Evolutionary conservation across 192 early-diverging fungal genomes (phyloP).

Genomic region (Linnemannia exigua): DNA sequence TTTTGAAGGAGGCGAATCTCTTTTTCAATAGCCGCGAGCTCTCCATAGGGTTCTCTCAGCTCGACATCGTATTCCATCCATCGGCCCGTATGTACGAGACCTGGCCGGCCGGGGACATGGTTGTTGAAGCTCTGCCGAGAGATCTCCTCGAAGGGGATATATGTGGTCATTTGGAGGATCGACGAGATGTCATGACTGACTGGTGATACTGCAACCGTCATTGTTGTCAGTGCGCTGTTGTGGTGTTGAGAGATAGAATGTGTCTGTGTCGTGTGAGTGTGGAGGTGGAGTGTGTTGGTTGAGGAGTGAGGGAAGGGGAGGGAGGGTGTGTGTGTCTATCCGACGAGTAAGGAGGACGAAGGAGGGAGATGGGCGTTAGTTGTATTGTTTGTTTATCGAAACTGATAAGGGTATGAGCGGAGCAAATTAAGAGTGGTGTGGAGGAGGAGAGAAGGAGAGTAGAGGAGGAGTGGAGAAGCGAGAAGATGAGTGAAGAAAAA

Average conservation of each 20-base stretch:
- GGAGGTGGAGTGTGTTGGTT: neutral
- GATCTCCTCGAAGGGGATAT: slow-evolving; percentile 49
- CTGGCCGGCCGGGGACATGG: slow-evolving; percentile 34
- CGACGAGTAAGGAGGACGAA: neutral
- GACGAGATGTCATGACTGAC: slow-evolving; percentile 24
- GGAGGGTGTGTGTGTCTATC: neutral
- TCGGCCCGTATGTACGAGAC: slow-evolving; percentile 33
- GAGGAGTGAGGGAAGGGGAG: too few relatives aligned
- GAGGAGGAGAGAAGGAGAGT: neutral
- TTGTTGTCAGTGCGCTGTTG: slow-evolving; percentile 4
- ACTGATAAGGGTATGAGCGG: slow-evolving; percentile 1
- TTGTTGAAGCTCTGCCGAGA: slow-evolving; percentile 26
- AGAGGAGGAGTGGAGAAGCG: neutral
- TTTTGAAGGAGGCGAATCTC: slow-evolving; percentile 30
- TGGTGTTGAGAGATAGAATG: neutral
- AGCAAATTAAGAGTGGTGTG: neutral
- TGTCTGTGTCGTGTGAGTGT: slow-evolving; percentile 1
- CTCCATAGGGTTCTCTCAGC: slow-evolving; percentile 28
- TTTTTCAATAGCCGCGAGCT: slow-evolving; percentile 27
- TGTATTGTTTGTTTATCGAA: neutral
- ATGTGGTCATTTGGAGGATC: slow-evolving; percentile 20
- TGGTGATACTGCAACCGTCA: slow-evolving; percentile 41
- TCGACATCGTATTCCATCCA: slow-evolving; percentile 49
- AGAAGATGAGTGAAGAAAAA: neutral
- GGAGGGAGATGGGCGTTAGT: too few relatives aligned